These are phyloP conservation scores for Microcyclospora tardicrescens DNA, from an alignment of 2,329 filamentous ascomycete species.

Conservation along the genomic window DNA sequence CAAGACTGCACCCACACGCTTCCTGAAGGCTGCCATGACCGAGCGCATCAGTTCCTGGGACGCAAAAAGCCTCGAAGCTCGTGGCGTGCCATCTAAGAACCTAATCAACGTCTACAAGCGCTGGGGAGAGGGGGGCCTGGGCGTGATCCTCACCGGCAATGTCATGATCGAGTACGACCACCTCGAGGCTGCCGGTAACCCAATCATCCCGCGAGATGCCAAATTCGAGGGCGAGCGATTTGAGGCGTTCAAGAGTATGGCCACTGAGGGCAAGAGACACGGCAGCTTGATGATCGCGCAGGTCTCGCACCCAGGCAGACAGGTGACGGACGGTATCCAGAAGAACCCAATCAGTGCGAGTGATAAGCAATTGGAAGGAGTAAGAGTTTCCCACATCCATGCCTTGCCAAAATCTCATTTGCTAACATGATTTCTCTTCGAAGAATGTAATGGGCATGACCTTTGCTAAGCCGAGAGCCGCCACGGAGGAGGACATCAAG, in stretches of 20 bases:
- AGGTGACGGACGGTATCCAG: conserved; percentile 36
- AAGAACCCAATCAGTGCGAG: conserved; percentile 39
- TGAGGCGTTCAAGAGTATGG: conserved; percentile 45
- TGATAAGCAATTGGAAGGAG: conserved; percentile 33
- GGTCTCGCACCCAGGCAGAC: conserved; percentile 50
- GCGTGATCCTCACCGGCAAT: conserved; percentile 50
- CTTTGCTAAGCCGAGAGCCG: conserved; percentile 42
- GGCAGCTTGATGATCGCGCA: conserved; percentile 48
- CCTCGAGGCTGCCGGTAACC: conserved; percentile 43
- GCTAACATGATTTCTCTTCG: too few relatives aligned
- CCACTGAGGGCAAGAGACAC: conserved; percentile 41
- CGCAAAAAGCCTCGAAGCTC: conserved; percentile 36
- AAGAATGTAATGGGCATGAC: conserved; percentile 32
- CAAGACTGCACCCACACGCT: conserved; percentile 48
- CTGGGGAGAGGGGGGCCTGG: conserved; percentile 48
- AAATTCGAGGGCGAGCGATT: conserved; percentile 45
- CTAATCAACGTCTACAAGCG: conserved; percentile 45
- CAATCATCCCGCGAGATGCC: conserved; percentile 43
- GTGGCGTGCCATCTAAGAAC: conserved; percentile 42
- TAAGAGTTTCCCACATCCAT: too few relatives aligned
- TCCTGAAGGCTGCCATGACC: conserved; percentile 55
- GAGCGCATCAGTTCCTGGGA: conserved; percentile 52
- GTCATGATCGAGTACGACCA: conserved; percentile 49
- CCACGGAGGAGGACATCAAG: conserved; percentile 42
- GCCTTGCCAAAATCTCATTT: too few relatives aligned